A percentile compares a stretch with the other conserved stretches of the same genome.
phyloP scores from a whole-genome alignment of 768 basidiomycete genomes.

The Chalciporus pseudorubinellus region DNA sequence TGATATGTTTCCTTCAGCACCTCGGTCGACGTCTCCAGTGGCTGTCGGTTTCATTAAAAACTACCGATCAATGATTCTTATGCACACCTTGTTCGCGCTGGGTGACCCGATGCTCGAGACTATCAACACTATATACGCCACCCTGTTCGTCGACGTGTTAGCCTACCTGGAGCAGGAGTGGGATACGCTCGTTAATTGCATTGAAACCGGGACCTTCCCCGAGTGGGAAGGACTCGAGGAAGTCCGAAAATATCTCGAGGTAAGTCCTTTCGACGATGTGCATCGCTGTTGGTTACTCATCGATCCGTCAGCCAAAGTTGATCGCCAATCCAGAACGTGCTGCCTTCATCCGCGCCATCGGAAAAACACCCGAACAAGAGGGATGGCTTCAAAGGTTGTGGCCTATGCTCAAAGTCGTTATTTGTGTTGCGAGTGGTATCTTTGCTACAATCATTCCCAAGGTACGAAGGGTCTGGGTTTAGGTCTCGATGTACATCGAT shows the following conservation, averaged over 20 bases:
- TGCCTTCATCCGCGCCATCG: slow-evolving; percentile 12
- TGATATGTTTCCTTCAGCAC: neutral
- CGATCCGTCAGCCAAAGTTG: slow-evolving; percentile 11
- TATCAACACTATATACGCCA: slow-evolving; percentile 15
- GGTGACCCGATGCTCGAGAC: slow-evolving; percentile 20
- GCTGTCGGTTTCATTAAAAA: slow-evolving; percentile 20
- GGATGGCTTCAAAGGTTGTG: slow-evolving; percentile 20
- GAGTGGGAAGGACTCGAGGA: slow-evolving; percentile 17
- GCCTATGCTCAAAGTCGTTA: slow-evolving; percentile 13
- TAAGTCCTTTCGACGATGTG: too few relatives aligned
- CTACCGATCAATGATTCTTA: slow-evolving; percentile 21
- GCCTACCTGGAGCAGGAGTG: slow-evolving; percentile 21
- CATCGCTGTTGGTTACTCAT: too few relatives aligned
- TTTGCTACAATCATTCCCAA: slow-evolving; percentile 15
- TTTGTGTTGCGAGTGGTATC: slow-evolving; percentile 18
- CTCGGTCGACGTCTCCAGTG: slow-evolving; percentile 14
- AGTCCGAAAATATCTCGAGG: slow-evolving; percentile 13
- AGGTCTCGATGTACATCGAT: too few relatives aligned
- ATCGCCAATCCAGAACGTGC: slow-evolving; percentile 12
- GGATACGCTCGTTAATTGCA: slow-evolving; percentile 12
- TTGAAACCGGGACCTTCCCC: slow-evolving; percentile 18
- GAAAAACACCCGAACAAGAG: slow-evolving; percentile 6
- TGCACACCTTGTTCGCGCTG: slow-evolving; percentile 23
- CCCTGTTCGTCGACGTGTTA: slow-evolving; percentile 22
- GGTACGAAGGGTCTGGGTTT: too few relatives aligned